Percentiles rank a stretch among this genome's conserved stretches.
Evolutionary conservation across 176 grass and related monocot genomes (phyloP).

Genomic region (Saccharum officinarum): DNA sequence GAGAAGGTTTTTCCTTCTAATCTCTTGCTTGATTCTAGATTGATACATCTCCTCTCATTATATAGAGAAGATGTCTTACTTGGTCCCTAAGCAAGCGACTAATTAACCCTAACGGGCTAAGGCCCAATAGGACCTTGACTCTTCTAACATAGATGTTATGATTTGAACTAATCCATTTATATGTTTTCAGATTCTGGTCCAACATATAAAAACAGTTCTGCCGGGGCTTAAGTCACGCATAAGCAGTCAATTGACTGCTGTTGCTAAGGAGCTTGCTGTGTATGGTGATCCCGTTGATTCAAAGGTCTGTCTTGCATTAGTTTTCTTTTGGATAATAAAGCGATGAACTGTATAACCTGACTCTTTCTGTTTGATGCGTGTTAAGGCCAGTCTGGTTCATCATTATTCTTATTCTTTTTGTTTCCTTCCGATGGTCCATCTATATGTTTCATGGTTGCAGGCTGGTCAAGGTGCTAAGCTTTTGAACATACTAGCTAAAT

Average conservation of each 20-base stretch:
- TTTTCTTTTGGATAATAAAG: constrained; percentile 19
- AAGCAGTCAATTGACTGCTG: constrained; percentile 77
- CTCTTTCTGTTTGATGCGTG: not conserved
- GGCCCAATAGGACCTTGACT: too few species aligned
- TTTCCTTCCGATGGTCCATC: constrained; percentile 25
- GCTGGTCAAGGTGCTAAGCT: constrained; percentile 86
- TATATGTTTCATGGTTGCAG: constrained; percentile 46
- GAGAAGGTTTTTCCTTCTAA: too few species aligned
- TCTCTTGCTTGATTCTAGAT: too few species aligned
- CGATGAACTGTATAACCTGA: not conserved
- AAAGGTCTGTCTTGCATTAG: constrained; percentile 58
- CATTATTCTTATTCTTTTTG: constrained; percentile 24
- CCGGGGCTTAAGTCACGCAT: constrained; percentile 89
- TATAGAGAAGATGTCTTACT: too few species aligned
- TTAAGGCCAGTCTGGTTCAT: constrained; percentile 1
- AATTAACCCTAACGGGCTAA: too few species aligned
- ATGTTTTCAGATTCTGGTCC: constrained; percentile 90
- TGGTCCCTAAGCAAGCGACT: too few species aligned
- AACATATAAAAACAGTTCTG: constrained; percentile 89
- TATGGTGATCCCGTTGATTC: constrained; percentile 95
- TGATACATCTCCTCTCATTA: too few species aligned
- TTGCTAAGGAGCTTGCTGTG: constrained; percentile 84
- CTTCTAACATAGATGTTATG: too few species aligned
- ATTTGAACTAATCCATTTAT: constrained; percentile 17
- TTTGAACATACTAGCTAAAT: constrained; percentile 96